phyloP scores from a whole-genome alignment of 768 basidiomycete genomes.

The Thelephora ganbajun region DNA sequence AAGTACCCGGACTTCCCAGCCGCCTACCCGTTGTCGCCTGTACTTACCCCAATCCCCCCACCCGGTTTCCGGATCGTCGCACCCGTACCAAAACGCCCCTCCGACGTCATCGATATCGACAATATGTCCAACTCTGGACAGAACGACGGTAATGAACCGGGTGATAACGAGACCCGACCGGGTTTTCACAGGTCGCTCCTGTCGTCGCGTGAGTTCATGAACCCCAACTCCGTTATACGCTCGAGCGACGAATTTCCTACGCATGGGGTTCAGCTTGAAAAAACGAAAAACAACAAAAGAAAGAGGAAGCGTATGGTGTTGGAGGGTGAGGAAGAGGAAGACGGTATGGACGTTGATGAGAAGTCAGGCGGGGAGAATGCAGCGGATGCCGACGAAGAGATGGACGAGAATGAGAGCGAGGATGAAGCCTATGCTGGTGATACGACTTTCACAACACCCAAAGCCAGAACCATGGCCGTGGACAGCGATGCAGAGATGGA shows the following conservation, averaged over 20 bases:
- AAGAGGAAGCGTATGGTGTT: background rate
- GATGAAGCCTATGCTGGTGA: background rate
- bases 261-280: slow-evolving; percentile 27
- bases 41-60: slow-evolving; percentile 5
- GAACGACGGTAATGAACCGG: slow-evolving; percentile 1
- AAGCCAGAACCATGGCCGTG: background rate
- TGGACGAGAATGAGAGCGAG: background rate
- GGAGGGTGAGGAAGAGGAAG: slow-evolving; percentile 8
- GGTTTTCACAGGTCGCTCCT: slow-evolving; percentile 63
- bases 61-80: slow-evolving; percentile 3
- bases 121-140: slow-evolving; percentile 6
- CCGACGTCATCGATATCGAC: slow-evolving; percentile 5
- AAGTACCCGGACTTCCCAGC: slow-evolving; percentile 12
- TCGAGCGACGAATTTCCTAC: slow-evolving; percentile 38
- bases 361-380: background rate
- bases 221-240: slow-evolving; percentile 44
- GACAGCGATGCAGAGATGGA: background rate
- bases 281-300: background rate
- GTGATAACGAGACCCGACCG: slow-evolving; percentile 19
- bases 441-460: background rate
- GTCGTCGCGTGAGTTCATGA: slow-evolving; percentile 42
- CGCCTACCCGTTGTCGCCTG: slow-evolving; percentile 13
- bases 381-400: background rate
- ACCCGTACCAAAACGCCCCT: slow-evolving; percentile 7
- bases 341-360: slow-evolving; percentile 4